Conservation (phyloP, 129 eudicot species). For the Daucus carota region DH1_v3.0 NC_030382.2:34239001-34239500, state of each 20-base stretch:
- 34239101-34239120: neutral
- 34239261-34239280: neutral
- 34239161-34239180: neutral
- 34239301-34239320: neutral
- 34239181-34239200: neutral
- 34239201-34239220: neutral
- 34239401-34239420: constrained; percentile 95
- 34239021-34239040: constrained; percentile 87
- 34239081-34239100: neutral
- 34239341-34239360: neutral
- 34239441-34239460: constrained; percentile 3
- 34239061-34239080: constrained; percentile 77
- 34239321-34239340: neutral
- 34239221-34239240: neutral
- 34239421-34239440: constrained; percentile 82
- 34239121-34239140: neutral
- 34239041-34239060: constrained; percentile 71
- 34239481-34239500: neutral
- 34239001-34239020: constrained; percentile 79
- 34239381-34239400: constrained; percentile 66
- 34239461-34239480: neutral
- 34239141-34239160: neutral
- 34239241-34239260: neutral
- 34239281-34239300: neutral
- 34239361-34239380: constrained; percentile 6